These are phyloP conservation scores for Entomortierella chlamydospora DNA, from an alignment of 192 early-diverging fungal genomes.

Conservation along the genomic window DNA sequence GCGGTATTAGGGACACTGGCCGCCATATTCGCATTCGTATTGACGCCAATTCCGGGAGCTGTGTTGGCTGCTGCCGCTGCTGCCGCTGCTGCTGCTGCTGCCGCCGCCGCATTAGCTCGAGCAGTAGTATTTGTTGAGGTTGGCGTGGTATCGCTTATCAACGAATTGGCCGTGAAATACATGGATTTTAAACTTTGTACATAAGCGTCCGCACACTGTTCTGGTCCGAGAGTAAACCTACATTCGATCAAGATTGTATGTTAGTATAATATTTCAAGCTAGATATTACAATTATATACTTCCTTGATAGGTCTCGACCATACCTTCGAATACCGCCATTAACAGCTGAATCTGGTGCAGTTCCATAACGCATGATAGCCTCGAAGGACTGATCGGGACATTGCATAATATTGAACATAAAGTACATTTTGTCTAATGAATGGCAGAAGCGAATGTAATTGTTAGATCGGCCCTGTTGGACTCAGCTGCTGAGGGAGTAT, in stretches of 20 bases:
- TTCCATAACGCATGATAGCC: constrained; percentile 77
- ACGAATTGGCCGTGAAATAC: constrained; percentile 34
- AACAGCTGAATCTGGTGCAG: constrained; percentile 69
- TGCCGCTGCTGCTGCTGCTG: constrained; percentile 8
- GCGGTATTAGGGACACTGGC: neutral
- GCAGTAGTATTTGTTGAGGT: constrained; percentile 33
- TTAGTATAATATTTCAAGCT: neutral
- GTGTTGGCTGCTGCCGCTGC: constrained; percentile 9
- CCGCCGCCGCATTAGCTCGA: constrained; percentile 30
- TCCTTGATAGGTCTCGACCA: neutral
- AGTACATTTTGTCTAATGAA: constrained; percentile 64
- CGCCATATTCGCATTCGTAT: neutral
- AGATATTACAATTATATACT: neutral
- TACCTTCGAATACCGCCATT: constrained; percentile 75
- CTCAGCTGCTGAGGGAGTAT: neutral
- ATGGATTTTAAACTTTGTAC: constrained; percentile 45
- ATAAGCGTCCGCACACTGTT: constrained; percentile 52
- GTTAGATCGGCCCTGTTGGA: neutral
- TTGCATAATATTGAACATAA: constrained; percentile 70
- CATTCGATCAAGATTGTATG: neutral
- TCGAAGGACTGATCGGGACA: constrained; percentile 64
- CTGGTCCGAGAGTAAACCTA: constrained; percentile 50
- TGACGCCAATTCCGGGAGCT: neutral
- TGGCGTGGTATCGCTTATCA: constrained; percentile 48
- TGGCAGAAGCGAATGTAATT: neutral